Percentiles rank a stretch among this genome's conserved stretches.
These are phyloP conservation scores for Chrysosporium keratinophilum DNA, from an alignment of 2,329 filamentous ascomycete species.

Conservation along the genomic window DNA sequence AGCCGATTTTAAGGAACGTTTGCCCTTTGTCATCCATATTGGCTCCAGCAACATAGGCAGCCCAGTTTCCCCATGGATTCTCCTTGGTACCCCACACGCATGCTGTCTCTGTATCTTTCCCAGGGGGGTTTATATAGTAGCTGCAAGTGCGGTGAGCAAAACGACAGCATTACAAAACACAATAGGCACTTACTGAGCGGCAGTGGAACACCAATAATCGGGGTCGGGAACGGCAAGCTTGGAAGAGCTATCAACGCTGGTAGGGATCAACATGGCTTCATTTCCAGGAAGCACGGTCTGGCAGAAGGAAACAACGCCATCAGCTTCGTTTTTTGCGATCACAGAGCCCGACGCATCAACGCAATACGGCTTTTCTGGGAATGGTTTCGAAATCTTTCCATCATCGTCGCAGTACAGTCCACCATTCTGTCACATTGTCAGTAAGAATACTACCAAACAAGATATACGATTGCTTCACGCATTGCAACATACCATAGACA, in stretches of 20 bases:
- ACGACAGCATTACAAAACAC: not conserved
- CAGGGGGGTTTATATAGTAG: slow-evolving; percentile 70
- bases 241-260: slow-evolving; percentile 48
- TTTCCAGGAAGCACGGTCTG: slow-evolving; percentile 71
- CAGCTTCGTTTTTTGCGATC: slow-evolving; percentile 55
- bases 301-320: slow-evolving; percentile 57
- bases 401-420: slow-evolving; percentile 60
- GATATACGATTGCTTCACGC: not conserved
- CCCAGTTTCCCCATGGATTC: slow-evolving; percentile 63
- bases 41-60: slow-evolving; percentile 63
- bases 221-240: slow-evolving; percentile 59
- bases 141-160: slow-evolving; percentile 31
- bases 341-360: slow-evolving; percentile 57
- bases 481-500: slow-evolving; percentile 54
- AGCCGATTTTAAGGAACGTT: slow-evolving; percentile 65
- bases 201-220: slow-evolving; percentile 60
- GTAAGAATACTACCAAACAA: not conserved
- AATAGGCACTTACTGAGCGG: slow-evolving; percentile 56
- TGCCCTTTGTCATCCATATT: slow-evolving; percentile 56
- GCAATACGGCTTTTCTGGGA: slow-evolving; percentile 58
- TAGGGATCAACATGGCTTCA: slow-evolving; percentile 74
- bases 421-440: slow-evolving; percentile 48
- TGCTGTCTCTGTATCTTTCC: slow-evolving; percentile 47
- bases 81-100: slow-evolving; percentile 61
- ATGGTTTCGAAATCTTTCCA: slow-evolving; percentile 59